Evolutionary conservation across 768 basidiomycete species (phyloP).

Genomic region (Mycena belliarum): DNA sequence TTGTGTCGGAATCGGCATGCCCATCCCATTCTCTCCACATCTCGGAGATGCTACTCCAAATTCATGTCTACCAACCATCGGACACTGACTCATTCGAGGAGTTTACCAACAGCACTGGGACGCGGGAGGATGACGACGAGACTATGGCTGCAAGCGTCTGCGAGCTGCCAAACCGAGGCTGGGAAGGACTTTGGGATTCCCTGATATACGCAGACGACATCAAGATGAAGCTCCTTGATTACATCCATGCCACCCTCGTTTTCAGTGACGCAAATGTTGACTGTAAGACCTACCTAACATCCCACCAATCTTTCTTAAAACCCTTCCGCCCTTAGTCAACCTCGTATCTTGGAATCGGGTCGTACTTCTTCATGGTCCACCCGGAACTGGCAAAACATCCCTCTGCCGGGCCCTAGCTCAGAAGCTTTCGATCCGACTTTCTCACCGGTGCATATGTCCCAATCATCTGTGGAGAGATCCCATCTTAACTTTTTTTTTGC

Average conservation of each 20-base stretch:
- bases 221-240: conserved; percentile 87
- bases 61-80: conserved; percentile 87
- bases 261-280: conserved; percentile 88
- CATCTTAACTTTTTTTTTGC: background rate
- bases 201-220: conserved; percentile 83
- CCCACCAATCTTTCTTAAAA: background rate
- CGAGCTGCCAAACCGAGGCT: conserved; percentile 77
- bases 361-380: conserved; percentile 92
- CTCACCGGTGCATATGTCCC: conserved; percentile 67
- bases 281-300: conserved; percentile 48
- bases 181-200: conserved; percentile 94
- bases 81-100: conserved; percentile 72
- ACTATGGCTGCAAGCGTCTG: conserved; percentile 89
- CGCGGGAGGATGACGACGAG: conserved; percentile 64
- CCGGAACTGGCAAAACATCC: conserved; percentile 97
- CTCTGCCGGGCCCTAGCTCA: conserved; percentile 94
- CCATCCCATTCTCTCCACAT: conserved; percentile 53
- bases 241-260: conserved; percentile 92
- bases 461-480: background rate
- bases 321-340: conserved; percentile 56
- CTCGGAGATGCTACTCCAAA: conserved; percentile 64
- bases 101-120: conserved; percentile 57
- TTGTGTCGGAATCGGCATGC: conserved; percentile 69
- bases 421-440: conserved; percentile 89
- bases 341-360: conserved; percentile 96